Conservation (phyloP, 371 early-diverging fungal species). For the Coemansia sp. region DNA sequence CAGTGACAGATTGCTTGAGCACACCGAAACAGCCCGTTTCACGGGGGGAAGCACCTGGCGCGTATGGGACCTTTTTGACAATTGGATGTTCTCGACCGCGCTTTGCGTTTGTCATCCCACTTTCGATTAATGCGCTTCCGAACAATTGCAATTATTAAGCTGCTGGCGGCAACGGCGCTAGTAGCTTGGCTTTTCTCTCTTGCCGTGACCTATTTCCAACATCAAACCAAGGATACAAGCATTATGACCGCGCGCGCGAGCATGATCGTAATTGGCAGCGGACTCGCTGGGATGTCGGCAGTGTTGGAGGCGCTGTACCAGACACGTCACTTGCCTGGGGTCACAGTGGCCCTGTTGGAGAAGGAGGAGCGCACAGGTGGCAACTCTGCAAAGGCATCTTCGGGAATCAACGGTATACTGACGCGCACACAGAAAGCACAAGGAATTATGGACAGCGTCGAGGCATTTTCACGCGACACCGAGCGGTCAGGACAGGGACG, state of each 20-base stretch:
- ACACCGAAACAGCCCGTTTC: no score
- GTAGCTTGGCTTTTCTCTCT: conserved; percentile 7
- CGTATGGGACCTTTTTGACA: no score
- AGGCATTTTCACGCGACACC: conserved; percentile 86
- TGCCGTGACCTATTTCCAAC: background rate
- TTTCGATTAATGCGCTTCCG: background rate
- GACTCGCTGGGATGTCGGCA: conserved; percentile 78
- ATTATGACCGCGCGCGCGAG: conserved; percentile 17
- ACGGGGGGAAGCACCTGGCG: no score
- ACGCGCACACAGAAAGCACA: conserved; percentile 66
- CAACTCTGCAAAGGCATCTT: conserved; percentile 95
- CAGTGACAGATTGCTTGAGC: no score
- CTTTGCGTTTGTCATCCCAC: background rate
- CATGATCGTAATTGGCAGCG: conserved; percentile 70
- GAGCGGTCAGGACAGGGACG: conserved; percentile 84
- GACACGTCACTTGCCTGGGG: conserved; percentile 49
- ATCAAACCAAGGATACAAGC: conserved; percentile 2
- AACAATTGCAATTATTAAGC: conserved; percentile 3
- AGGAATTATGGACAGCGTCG: conserved; percentile 71
- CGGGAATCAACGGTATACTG: conserved; percentile 94
- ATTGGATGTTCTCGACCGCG: no score
- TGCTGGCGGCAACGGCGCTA: conserved; percentile 11
- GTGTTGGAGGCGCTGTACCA: conserved; percentile 68
- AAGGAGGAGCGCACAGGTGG: conserved; percentile 81
- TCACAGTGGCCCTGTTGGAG: conserved; percentile 68